These are phyloP conservation scores for Speleostelium caveatum DNA, from an alignment of 78 protist genomes.

Conservation along the genomic window DNA sequence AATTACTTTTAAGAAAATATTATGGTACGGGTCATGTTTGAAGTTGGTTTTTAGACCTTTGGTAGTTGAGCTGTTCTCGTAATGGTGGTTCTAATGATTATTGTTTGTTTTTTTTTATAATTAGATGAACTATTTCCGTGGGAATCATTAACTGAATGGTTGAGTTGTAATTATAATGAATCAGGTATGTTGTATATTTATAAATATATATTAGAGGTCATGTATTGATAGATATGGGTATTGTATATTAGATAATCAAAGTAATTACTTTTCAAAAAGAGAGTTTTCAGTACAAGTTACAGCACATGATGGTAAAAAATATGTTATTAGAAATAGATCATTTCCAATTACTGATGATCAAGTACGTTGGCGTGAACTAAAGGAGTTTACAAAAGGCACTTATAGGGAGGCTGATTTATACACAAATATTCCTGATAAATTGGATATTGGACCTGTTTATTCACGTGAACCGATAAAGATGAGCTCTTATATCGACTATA, in stretches of 20 bases:
- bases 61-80: too few relatives aligned
- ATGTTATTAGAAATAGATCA: conserved; percentile 39
- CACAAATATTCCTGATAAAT: conserved; percentile 4
- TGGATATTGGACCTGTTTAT: conserved; percentile 65
- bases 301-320: not conserved
- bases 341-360: not conserved
- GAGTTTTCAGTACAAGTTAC: conserved; percentile 44
- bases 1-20: not conserved
- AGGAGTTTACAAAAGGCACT: conserved; percentile 10
- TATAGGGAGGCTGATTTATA: too few relatives aligned
- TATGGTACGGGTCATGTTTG: not conserved
- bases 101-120: not conserved
- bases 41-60: too few relatives aligned
- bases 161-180: conserved; percentile 9
- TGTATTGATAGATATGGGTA: not conserved
- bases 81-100: not conserved
- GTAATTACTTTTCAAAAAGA: conserved; percentile 23
- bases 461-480: conserved; percentile 25
- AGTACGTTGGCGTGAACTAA: not conserved
- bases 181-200: not conserved
- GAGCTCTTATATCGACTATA: not conserved
- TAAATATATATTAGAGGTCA: not conserved
- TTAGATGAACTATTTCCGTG: conserved; percentile 48
- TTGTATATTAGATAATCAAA: not conserved
- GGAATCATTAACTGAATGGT: conserved; percentile 54